Base-by-base conservation (phyloP, 2,329 filamentous ascomycete genomes). In the Venturia oleaginea region DNA sequence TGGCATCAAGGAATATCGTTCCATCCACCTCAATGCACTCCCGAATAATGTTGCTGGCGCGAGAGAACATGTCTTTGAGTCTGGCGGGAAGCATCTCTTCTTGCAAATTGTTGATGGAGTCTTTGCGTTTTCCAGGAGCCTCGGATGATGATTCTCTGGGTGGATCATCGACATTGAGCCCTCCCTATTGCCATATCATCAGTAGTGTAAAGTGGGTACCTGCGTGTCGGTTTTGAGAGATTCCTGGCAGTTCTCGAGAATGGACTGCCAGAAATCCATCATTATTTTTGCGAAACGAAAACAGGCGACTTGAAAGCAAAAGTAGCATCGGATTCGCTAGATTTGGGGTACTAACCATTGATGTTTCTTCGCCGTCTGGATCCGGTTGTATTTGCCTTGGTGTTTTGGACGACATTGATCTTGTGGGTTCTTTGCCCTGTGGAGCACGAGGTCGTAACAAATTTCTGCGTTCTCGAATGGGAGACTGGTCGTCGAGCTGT, bases 21-120 rank as follows among this genome's bases (percentile, higher is more conserved):
- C 63, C 63, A 22, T 64, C 54, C 22, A 64, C 37, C 38, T 64
- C 63, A 11, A 61, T 24, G 10, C 54, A 60, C 32, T 64, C 54
- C 3, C 54, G 19, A 10, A 64, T 61, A 22, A 60, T 46, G 40
- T 55, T 46, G 19, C 24, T n/a, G n/a, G 63, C 54, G 22, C 54
- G 11, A 27, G 32, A 19, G 40, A 64, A 64, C 19, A 46, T 38
- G 37, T n/a, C n/a, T 30, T 43, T 27, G 63, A 64, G 17, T 15
- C 30, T 27, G 37, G 27, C 5, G 8, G n/a, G 30, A 24, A 34
- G 57, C 37, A 40, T 24, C 17, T 60, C 30, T 8, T 60, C 30
- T 40, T 60, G 57, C 51, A 30, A 30, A 57, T 24, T 57, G 8
- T 7, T 15, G 5, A 30, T 30, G 13, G 51, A 6, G 7, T 7